Evolutionary conservation across 257 asterid species (phyloP), one percentile per base, ranked within the genome.

Genomic region (Nicotiana tomentosiformis): DNA sequence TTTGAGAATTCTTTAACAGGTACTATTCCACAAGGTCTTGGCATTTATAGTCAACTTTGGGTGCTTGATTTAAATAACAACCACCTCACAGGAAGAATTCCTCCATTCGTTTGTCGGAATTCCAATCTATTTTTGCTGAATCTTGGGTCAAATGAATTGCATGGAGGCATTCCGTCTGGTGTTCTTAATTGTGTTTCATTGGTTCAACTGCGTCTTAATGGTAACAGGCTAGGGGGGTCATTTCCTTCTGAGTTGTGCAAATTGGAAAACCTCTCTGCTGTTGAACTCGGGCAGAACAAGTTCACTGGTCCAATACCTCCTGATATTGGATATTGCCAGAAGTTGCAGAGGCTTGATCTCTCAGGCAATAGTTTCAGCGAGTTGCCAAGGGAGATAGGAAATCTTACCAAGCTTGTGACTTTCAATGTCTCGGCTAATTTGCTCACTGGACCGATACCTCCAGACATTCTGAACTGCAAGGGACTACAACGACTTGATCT

Each of bases 401-500:
- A 89, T 82, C 87, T 95, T 46, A 86, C 89, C 1, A 88, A 84
- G 90, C 99, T 95, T 26, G 99, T 86, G 82, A 88, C 96, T 4
- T 91, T 95, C 83, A 93, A 95, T 37, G 88, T 91, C 20, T 95
- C 99, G 2, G 89, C 95, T 5, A 93, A 94, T 82, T 85, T 20
- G 17, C 89, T 95, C 85, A 86, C 88, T 0, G 98, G 98, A 23
- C 81, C 43, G 82, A 83, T 93, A 66, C 98, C 99, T 4, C 76
- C 68, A 2, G 95, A 91, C 33, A 90, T 95, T 82, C 87, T 88
- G 81, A 85, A 89, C 86, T 92, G 97, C 86, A 93, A 87, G 88
- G 93, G 90, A 11, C 89, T 95, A 29, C 99, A 92, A 56, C 87
- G 96, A 88, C 97, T 95, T 37, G 99, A 95, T 88, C 97, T 95